Conservation (phyloP, 768 basidiomycete genomes). For the Rhodotorula paludigena region DNA sequence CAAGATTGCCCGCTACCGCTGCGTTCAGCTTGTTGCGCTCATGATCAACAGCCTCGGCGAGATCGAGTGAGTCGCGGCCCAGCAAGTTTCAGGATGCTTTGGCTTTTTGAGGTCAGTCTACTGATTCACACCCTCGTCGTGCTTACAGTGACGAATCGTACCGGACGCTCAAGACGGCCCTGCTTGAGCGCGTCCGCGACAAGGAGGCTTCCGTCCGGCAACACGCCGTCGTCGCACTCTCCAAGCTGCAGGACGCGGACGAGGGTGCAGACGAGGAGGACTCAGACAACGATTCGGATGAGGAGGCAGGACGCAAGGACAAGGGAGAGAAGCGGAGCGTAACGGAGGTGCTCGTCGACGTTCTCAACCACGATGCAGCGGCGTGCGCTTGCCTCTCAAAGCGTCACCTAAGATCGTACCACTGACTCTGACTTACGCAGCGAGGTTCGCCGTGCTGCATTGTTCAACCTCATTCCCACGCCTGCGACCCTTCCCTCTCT, state of each 20-base stretch:
- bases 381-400: conserved; percentile 62
- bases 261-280: conserved; percentile 56
- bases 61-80: conserved; percentile 63
- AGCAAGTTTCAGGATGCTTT: conserved; percentile 4
- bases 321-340: conserved; percentile 47
- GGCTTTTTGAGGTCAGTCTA: not conserved
- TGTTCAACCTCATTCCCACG: conserved; percentile 65
- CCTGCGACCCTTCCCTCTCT: conserved; percentile 59
- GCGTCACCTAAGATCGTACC: no score
- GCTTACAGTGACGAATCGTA: conserved; percentile 69
- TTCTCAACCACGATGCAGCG: conserved; percentile 66
- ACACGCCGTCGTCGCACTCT: conserved; percentile 72
- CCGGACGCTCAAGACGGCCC: conserved; percentile 55
- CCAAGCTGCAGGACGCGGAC: conserved; percentile 69
- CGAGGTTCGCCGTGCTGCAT: conserved; percentile 76
- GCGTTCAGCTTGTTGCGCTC: conserved; percentile 67
- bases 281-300: conserved; percentile 46
- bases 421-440: conserved; percentile 47
- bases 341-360: conserved; percentile 61
- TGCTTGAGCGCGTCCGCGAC: conserved; percentile 70
- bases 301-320: conserved; percentile 23
- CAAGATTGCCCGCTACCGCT: conserved; percentile 76
- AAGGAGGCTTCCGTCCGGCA: conserved; percentile 71
- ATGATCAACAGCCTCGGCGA: conserved; percentile 75
- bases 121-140: no score